Evolutionary conservation across 1,284 basidiomycete genomes (phyloP).

Genomic region (Schizophyllum commune): DNA sequence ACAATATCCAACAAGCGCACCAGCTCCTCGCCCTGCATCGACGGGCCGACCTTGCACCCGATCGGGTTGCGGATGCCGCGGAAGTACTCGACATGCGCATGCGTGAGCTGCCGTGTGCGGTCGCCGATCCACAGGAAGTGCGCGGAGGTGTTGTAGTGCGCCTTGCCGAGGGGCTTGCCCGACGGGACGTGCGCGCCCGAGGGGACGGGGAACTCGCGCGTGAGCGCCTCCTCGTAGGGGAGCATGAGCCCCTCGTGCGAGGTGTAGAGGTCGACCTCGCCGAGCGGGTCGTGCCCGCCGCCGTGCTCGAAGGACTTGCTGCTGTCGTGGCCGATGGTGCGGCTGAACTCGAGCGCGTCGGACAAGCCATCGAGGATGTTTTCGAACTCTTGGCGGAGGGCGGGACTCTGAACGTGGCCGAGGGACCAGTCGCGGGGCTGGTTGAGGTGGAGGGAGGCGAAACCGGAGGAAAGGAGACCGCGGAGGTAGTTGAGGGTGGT

Average conservation of each 20-base stretch:
- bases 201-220: conserved; percentile 50
- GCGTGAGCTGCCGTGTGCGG: conserved; percentile 87
- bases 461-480: conserved; percentile 81
- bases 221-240: conserved; percentile 90
- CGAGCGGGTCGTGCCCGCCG: conserved; percentile 66
- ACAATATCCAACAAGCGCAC: conserved; percentile 76
- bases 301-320: conserved; percentile 55
- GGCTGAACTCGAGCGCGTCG: conserved; percentile 91
- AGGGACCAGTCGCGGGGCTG: conserved; percentile 93
- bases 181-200: conserved; percentile 8
- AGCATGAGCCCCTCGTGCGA: conserved; percentile 94
- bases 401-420: conserved; percentile 80
- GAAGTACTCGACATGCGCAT: conserved; percentile 95
- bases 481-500: conserved; percentile 93
- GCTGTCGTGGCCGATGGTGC: conserved; percentile 71
- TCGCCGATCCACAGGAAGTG: conserved; percentile 98
- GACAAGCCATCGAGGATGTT: conserved; percentile 78
- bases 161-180: conserved; percentile 19
- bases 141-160: conserved; percentile 81
- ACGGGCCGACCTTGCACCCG: conserved; percentile 94
- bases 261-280: conserved; percentile 93
- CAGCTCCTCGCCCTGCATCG: conserved; percentile 79
- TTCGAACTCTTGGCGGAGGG: conserved; percentile 79
- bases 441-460: conserved; percentile 69
- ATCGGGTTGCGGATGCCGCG: conserved; percentile 93